Evolutionary conservation across 768 basidiomycete species (phyloP).

Genomic region (Termitomyces heimii): DNA sequence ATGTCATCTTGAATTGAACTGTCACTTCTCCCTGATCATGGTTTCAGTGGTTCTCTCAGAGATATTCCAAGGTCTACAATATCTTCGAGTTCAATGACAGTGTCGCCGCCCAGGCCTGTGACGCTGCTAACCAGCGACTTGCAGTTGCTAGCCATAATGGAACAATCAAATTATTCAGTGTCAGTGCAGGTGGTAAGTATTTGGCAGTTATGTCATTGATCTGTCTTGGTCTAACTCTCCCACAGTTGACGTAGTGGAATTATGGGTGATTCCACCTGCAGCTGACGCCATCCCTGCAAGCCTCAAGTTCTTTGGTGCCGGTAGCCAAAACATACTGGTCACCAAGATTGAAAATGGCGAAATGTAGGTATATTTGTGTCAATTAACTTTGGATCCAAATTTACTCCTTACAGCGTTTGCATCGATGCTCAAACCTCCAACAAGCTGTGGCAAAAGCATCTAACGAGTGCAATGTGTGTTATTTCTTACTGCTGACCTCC

Average conservation of each 20-base stretch:
- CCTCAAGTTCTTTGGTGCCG: background rate
- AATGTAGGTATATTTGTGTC: background rate
- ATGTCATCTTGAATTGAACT: background rate
- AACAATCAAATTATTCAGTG: background rate
- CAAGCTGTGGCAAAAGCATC: no score
- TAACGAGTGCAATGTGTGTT: no score
- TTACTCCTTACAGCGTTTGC: no score
- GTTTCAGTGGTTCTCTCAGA: background rate
- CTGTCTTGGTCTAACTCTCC: no score
- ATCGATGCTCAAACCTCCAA: no score
- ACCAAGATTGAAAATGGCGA: background rate
- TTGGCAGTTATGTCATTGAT: no score
- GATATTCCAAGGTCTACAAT: background rate
- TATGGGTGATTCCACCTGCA: background rate
- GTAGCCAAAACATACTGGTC: background rate
- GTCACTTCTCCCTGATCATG: background rate
- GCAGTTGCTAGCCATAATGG: background rate
- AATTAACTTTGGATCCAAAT: no score
- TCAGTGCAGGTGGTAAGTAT: background rate
- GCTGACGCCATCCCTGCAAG: background rate
- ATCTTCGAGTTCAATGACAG: background rate
- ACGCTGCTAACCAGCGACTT: background rate
- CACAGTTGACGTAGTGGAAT: no score
- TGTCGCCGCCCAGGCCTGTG: background rate
- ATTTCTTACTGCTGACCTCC: no score